A percentile compares a stretch with the other conserved stretches of the same genome.
phyloP scores from a whole-genome alignment of 2,329 filamentous ascomycete species.

The Xylariales sp. region DNA sequence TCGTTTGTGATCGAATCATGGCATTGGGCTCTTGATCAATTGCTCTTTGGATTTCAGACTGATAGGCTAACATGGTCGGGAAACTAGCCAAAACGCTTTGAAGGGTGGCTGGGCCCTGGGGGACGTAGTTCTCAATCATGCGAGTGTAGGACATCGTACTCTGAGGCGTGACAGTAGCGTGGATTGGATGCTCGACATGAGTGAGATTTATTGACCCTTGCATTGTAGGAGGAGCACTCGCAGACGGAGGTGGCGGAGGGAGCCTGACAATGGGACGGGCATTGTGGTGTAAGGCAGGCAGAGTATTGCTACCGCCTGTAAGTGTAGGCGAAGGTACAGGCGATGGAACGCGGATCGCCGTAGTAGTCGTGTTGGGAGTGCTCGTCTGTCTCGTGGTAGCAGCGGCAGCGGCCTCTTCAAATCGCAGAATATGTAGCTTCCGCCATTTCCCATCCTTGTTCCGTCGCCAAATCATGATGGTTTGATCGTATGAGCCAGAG shows the following conservation, averaged over 20 bases:
- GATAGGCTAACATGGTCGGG: slow-evolving; percentile 44
- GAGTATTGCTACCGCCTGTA: slow-evolving; percentile 41
- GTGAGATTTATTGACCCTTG: slow-evolving; percentile 22
- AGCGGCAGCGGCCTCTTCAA: slow-evolving; percentile 62
- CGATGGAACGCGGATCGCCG: slow-evolving; percentile 14
- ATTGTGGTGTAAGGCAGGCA: slow-evolving; percentile 38
- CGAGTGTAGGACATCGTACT: slow-evolving; percentile 39
- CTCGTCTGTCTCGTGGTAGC: slow-evolving; percentile 30
- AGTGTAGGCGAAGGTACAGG: slow-evolving; percentile 1
- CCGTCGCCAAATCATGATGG: slow-evolving; percentile 89
- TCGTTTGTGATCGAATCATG: slow-evolving; percentile 42
- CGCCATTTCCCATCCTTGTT: slow-evolving; percentile 83
- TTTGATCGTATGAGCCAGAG: slow-evolving; percentile 93
- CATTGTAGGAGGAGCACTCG: slow-evolving; percentile 21
- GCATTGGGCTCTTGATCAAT: slow-evolving; percentile 49
- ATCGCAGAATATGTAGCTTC: slow-evolving; percentile 67
- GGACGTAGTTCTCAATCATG: slow-evolving; percentile 50
- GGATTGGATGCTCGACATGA: slow-evolving; percentile 26
- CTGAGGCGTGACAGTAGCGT: slow-evolving; percentile 28
- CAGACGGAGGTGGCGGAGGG: slow-evolving; percentile 15
- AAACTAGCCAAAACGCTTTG: slow-evolving; percentile 41
- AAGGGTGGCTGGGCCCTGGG: slow-evolving; percentile 43
- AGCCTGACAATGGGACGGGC: slow-evolving; percentile 12
- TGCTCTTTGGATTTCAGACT: slow-evolving; percentile 42
- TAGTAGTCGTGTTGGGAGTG: slow-evolving; percentile 3